Evolutionary conservation across 75 land plant genomes (phyloP), one percentile per base, ranked within the genome.

Genomic region (Isoetes taiwanensis): DNA sequence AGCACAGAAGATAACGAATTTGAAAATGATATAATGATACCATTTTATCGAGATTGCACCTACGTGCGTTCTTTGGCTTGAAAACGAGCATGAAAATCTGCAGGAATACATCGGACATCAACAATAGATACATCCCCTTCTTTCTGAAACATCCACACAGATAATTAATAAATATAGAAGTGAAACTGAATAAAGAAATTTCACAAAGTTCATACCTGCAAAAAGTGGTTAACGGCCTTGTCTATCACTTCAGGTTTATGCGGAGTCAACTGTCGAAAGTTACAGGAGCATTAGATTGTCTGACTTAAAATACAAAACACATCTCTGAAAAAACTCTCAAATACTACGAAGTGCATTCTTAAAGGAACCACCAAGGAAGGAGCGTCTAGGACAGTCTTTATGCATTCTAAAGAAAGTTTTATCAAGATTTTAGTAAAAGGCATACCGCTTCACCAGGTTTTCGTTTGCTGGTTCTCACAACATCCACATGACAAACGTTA

Each of bases 381-480:
- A n/a, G n/a, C n/a, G n/a, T n/a, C n/a, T n/a, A n/a, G n/a, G n/a
- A n/a, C n/a, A n/a, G n/a, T n/a, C n/a, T n/a, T n/a, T n/a, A n/a
- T n/a, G n/a, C n/a, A n/a, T n/a, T n/a, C n/a, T n/a, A n/a, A n/a
- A n/a, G n/a, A n/a, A n/a, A n/a, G n/a, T n/a, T n/a, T n/a, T n/a
- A n/a, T n/a, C n/a, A n/a, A n/a, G n/a, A n/a, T n/a, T n/a, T n/a
- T n/a, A n/a, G n/a, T n/a, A n/a, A n/a, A n/a, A n/a, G 19, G 27
- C 32, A 32, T 73, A 91, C 97, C 82, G 83, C 78, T 81, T 90
- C 97, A 46, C 85, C 85, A 61, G 97, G 95, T 61, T 81, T 87
- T 39, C 95, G 76, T 61, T 91, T 91, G 61, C 97, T 91, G 34
- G 70, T 68, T 27, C 97, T 82, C 52, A 78, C 81, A 9, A 83